These are phyloP conservation scores for Yarrowia sp. DNA, from an alignment of 805 yeast genomes.

Conservation along the genomic window DNA sequence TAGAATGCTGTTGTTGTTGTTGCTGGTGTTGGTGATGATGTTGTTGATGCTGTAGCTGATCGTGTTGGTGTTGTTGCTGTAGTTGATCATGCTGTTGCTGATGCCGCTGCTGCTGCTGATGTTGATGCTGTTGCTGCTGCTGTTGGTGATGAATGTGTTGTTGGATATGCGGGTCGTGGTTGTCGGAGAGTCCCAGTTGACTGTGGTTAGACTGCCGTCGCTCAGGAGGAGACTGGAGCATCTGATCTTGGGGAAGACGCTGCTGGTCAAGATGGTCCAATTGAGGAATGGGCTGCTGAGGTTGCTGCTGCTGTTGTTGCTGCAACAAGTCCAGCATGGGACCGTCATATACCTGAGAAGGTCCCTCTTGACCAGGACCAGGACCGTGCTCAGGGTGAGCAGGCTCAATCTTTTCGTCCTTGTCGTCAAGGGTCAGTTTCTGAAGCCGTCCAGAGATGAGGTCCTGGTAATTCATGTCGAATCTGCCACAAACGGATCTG, in stretches of 20 bases:
- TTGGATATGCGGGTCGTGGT: conserved; percentile 16
- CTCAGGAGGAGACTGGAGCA: conserved; percentile 5
- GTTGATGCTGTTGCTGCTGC: conserved; percentile 12
- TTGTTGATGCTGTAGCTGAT: neutral
- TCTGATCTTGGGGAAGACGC: conserved; percentile 1
- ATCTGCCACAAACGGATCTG: neutral
- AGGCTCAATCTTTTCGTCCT: conserved; percentile 19
- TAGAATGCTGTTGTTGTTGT: conserved; percentile 7
- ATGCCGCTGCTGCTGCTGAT: conserved; percentile 4
- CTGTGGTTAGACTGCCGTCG: conserved; percentile 27
- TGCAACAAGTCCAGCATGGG: conserved; percentile 6
- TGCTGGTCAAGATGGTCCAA: neutral
- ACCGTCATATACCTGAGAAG: neutral
- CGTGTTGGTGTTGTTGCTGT: conserved; percentile 2
- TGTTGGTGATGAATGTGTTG: conserved; percentile 22
- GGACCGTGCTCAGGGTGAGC: conserved; percentile 3
- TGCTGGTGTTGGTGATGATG: neutral
- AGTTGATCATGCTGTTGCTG: neutral
- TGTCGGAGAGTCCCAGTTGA: neutral
- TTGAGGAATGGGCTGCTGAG: conserved; percentile 14
- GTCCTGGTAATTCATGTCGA: conserved; percentile 25
- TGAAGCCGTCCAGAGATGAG: conserved; percentile 17
- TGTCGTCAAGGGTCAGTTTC: conserved; percentile 12
- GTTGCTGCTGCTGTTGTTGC: conserved; percentile 11
- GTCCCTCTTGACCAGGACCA: neutral